Conservation (phyloP, 495 filamentous ascomycete species). For the Penicillium longicatenatum region DNA sequence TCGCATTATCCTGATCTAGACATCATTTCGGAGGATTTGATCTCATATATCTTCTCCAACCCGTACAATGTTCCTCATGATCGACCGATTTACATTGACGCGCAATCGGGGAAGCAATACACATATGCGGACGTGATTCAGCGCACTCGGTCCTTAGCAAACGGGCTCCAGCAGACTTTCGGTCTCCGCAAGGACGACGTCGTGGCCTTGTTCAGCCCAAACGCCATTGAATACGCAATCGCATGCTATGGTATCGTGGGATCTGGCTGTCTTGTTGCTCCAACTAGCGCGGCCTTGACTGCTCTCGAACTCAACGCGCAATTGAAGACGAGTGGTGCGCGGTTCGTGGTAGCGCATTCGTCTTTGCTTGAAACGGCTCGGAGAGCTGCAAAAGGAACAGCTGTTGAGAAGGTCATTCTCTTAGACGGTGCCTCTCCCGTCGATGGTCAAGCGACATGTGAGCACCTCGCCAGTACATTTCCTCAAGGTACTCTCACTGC, state of each 20-base stretch:
- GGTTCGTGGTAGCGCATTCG: conserved; percentile 68
- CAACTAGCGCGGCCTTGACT: conserved; percentile 82
- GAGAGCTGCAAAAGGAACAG: conserved; percentile 55
- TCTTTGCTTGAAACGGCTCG: conserved; percentile 59
- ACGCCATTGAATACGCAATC: conserved; percentile 65
- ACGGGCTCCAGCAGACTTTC: conserved; percentile 66
- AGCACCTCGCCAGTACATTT: conserved; percentile 23
- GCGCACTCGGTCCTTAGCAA: conserved; percentile 68
- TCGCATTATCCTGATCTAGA: conserved; percentile 32
- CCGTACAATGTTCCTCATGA: conserved; percentile 17
- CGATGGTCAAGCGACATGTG: conserved; percentile 22
- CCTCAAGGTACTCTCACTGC: conserved; percentile 8
- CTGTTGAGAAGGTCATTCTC: conserved; percentile 20
- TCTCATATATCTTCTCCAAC: conserved; percentile 66
- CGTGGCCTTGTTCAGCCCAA: conserved; percentile 64
- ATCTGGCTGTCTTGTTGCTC: conserved; percentile 72
- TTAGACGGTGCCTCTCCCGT: conserved; percentile 14
- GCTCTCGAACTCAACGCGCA: conserved; percentile 82
- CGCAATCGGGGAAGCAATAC: conserved; percentile 64
- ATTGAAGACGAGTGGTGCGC: conserved; percentile 72
- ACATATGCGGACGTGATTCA: conserved; percentile 64
- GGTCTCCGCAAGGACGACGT: conserved; percentile 74
- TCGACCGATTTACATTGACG: conserved; percentile 50
- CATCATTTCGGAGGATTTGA: conserved; percentile 55
- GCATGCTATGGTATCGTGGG: conserved; percentile 72